Conservation (phyloP, 257 asterid genomes). For the Penstemon eatonii region DNA sequence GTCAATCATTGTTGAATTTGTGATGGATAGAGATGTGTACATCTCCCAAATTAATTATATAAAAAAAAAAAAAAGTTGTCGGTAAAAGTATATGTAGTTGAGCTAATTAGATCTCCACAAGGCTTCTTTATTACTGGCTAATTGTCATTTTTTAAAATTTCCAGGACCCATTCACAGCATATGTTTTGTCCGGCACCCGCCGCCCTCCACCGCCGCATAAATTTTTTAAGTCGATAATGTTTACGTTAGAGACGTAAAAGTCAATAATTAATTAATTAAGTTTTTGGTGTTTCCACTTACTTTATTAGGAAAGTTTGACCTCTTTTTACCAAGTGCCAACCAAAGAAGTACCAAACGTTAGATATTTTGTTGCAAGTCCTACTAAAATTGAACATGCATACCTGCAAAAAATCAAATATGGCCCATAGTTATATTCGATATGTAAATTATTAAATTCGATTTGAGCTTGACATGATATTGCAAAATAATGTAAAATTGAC, state of each 20-base stretch:
- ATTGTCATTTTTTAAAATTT: constrained; percentile 2
- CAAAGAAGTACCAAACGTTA: too few relatives aligned
- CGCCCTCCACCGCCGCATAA: constrained; percentile 17
- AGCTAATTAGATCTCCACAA: not conserved
- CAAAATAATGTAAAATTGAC: too few relatives aligned
- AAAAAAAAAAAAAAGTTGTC: not conserved
- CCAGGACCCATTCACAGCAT: not conserved
- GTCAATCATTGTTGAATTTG: not conserved
- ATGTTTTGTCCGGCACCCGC: not conserved
- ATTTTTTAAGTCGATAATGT: too few relatives aligned
- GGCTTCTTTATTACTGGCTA: not conserved
- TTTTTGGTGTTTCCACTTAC: too few relatives aligned
- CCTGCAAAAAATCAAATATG: too few relatives aligned
- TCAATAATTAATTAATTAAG: too few relatives aligned
- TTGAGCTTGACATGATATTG: too few relatives aligned
- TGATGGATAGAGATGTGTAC: not conserved
- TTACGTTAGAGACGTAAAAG: not conserved
- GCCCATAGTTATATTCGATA: too few relatives aligned
- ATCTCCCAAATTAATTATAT: too few relatives aligned
- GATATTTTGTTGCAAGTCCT: too few relatives aligned
- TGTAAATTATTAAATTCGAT: too few relatives aligned
- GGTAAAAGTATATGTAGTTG: not conserved
- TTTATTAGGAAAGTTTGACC: not conserved
- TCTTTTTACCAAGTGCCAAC: not conserved
- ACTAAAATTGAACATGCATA: not conserved